Evolutionary conservation across 305 asterid genomes (phyloP).

Genomic region (Fraxinus paxiana): DNA sequence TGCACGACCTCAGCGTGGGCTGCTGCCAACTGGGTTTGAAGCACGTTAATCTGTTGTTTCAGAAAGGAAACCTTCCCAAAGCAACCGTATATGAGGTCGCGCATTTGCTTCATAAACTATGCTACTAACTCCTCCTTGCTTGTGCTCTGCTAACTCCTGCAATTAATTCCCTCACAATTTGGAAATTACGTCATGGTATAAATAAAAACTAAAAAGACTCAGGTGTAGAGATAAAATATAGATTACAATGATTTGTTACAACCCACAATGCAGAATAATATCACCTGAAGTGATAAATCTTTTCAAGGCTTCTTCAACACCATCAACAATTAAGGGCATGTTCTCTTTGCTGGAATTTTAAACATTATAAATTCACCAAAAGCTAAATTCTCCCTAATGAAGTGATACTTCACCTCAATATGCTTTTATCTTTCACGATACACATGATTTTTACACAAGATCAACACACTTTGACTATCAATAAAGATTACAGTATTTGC

Average conservation of each 20-base stretch:
- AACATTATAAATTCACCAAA: not conserved
- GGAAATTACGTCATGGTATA: not conserved
- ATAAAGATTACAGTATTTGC: too few relatives aligned
- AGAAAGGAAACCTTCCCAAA: constrained; percentile 25
- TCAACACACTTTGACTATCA: not conserved
- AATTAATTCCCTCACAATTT: constrained; percentile 6
- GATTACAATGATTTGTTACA: not conserved
- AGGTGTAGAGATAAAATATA: not conserved
- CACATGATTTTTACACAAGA: too few relatives aligned
- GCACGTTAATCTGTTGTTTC: constrained; percentile 24
- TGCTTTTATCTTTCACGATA: too few relatives aligned
- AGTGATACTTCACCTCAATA: not conserved
- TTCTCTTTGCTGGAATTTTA: too few relatives aligned
- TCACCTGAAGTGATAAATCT: too few relatives aligned
- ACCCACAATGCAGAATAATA: too few relatives aligned
- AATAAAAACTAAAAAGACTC: not conserved
- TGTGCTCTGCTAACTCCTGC: constrained; percentile 27
- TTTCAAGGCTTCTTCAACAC: too few relatives aligned
- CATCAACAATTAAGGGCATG: too few relatives aligned
- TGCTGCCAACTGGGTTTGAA: constrained; percentile 23
- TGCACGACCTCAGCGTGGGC: constrained; percentile 28
- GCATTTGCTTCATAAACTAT: constrained; percentile 29
- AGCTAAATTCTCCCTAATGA: not conserved
- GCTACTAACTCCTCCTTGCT: constrained; percentile 25
- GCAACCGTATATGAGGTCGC: constrained; percentile 7